These are phyloP conservation scores for Grosmannia clavigera DNA, from an alignment of 2,329 filamentous ascomycete species.

Conservation along the genomic window DNA sequence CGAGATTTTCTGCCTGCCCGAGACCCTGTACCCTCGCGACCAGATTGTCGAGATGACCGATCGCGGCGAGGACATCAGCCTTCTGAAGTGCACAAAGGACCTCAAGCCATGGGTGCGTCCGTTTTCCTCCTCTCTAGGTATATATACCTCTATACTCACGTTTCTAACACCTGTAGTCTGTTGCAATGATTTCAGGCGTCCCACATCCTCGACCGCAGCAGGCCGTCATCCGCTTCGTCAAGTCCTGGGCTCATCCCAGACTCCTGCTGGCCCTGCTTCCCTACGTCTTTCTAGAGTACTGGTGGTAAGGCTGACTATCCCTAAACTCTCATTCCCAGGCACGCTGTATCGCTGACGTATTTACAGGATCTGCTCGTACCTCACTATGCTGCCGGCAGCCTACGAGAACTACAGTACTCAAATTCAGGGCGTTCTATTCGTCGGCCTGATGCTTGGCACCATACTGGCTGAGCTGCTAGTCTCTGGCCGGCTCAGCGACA, in stretches of 20 bases:
- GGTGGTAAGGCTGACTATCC: constrained; percentile 27
- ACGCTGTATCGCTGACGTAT: not conserved
- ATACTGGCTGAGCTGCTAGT: constrained; percentile 36
- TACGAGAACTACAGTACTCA: constrained; percentile 34
- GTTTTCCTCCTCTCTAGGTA: constrained; percentile 6
- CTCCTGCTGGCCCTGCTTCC: constrained; percentile 36
- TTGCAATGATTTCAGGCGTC: not conserved
- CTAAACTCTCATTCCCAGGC: not conserved
- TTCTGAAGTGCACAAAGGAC: not conserved
- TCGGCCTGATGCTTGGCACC: constrained; percentile 41
- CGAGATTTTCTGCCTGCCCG: not conserved
- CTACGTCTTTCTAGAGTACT: constrained; percentile 44
- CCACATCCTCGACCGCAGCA: not conserved
- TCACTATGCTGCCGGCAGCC: constrained; percentile 39
- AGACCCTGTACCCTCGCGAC: not conserved
- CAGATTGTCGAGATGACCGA: not conserved
- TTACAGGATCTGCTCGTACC: constrained; percentile 25
- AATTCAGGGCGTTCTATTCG: constrained; percentile 39
- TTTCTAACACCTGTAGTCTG: not conserved
- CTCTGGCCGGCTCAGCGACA: constrained; percentile 41
- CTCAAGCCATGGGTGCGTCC: constrained; percentile 28
- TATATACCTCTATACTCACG: not conserved
- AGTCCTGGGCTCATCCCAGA: constrained; percentile 28
- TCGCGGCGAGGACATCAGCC: not conserved
- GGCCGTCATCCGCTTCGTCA: not conserved